These are phyloP conservation scores for Pugionium dolabratum DNA, from an alignment of 345 rosid species.

Conservation along the genomic window DNA sequence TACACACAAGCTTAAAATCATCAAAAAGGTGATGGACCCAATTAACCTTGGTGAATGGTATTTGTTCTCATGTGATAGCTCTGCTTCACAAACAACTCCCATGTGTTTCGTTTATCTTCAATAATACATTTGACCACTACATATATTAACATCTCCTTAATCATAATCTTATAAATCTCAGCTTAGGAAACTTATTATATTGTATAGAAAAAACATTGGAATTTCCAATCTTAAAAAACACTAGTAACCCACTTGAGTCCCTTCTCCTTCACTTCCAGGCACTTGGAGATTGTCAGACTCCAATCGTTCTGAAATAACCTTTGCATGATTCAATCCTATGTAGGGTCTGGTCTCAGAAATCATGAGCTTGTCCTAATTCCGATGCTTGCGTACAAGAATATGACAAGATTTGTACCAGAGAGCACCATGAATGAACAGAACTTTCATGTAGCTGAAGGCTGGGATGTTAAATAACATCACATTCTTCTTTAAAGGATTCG, in stretches of 20 bases:
- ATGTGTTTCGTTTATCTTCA: conserved; percentile 30
- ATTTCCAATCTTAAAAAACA: not conserved
- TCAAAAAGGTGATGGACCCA: conserved; percentile 32
- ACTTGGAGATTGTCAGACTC: not conserved
- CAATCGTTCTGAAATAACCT: not conserved
- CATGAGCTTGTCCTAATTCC: conserved; percentile 8
- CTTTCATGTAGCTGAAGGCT: conserved; percentile 2
- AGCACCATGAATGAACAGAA: not conserved
- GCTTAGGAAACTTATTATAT: not conserved
- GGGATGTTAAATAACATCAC: conserved; percentile 12
- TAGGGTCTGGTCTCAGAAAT: not conserved
- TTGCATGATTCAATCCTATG: not conserved
- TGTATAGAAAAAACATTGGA: not conserved
- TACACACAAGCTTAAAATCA: conserved; percentile 6
- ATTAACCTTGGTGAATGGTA: conserved; percentile 23
- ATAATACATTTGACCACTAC: conserved; percentile 19
- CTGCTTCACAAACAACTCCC: conserved; percentile 21
- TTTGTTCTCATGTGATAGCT: conserved; percentile 36
- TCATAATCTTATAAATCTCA: not conserved
- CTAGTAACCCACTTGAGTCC: conserved; percentile 1
- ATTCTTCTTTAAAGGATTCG: conserved; percentile 6
- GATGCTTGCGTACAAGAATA: conserved; percentile 1
- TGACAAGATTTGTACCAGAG: not conserved
- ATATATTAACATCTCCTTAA: not conserved
- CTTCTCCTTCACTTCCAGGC: not conserved